Conservation (phyloP, 176 grass and related monocot genomes). For the Thalia dealbata region DNA sequence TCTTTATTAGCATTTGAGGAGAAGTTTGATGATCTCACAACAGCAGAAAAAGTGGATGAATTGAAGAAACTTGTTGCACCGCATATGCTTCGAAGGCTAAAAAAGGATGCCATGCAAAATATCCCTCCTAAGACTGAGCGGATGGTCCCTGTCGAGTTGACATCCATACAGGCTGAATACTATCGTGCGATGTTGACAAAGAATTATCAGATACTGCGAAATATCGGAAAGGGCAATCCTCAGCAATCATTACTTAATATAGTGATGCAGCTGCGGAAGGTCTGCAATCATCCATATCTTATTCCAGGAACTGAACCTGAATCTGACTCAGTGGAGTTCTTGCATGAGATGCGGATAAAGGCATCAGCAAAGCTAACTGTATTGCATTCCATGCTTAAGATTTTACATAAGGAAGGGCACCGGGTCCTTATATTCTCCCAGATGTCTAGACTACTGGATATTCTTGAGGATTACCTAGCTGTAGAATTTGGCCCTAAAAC, state of each 20-base stretch:
- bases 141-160: slow-evolving; percentile 89
- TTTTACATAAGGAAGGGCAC: slow-evolving; percentile 75
- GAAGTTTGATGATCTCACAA: slow-evolving; percentile 93
- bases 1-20: slow-evolving; percentile 84
- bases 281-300: slow-evolving; percentile 99
- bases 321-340: slow-evolving; percentile 70
- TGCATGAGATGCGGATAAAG: slow-evolving; percentile 99
- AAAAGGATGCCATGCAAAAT: slow-evolving; percentile 97
- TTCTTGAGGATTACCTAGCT: slow-evolving; percentile 90
- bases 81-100: slow-evolving; percentile 92
- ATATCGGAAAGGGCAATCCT: slow-evolving; percentile 67
- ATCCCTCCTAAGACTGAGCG: slow-evolving; percentile 94
- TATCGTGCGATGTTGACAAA: slow-evolving; percentile 97
- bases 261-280: slow-evolving; percentile 98
- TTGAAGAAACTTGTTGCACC: slow-evolving; percentile 98
- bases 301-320: slow-evolving; percentile 96
- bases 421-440: slow-evolving; percentile 97
- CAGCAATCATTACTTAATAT: slow-evolving; percentile 94
- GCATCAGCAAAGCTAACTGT: slow-evolving; percentile 85
- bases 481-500: slow-evolving; percentile 76
- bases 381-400: slow-evolving; percentile 90
- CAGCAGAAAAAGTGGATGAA: slow-evolving; percentile 93
- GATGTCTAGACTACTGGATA: slow-evolving; percentile 98
- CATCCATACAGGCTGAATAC: slow-evolving; percentile 95
- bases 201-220: slow-evolving; percentile 86